A percentile compares a stretch with the other conserved stretches of the same genome.
phyloP scores from a whole-genome alignment of 164 flowering plant genomes.

The Tetrastigma voinierianum region DNA sequence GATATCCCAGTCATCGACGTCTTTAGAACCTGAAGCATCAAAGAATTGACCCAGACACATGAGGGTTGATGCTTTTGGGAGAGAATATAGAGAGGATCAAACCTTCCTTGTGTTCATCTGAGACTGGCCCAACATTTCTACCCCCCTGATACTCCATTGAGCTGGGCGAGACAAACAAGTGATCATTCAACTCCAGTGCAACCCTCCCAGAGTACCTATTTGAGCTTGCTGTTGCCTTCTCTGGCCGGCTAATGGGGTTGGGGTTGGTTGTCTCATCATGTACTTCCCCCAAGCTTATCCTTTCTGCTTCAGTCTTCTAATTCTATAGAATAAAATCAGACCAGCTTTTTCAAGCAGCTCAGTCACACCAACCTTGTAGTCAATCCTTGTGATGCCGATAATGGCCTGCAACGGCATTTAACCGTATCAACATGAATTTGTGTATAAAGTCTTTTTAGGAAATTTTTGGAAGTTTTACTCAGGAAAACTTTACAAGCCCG shows the following conservation, averaged over 20 bases:
- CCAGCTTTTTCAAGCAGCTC: constrained; percentile 76
- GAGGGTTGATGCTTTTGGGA: constrained; percentile 61
- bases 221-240: constrained; percentile 51
- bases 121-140: constrained; percentile 49
- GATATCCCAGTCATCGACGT: constrained; percentile 88
- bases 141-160: constrained; percentile 58
- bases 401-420: constrained; percentile 53
- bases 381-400: constrained; percentile 60
- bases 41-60: constrained; percentile 82
- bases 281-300: constrained; percentile 29
- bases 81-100: constrained; percentile 46
- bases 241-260: constrained; percentile 38
- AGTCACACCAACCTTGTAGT: constrained; percentile 70
- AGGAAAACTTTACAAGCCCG: neutral
- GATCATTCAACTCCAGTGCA: constrained; percentile 54
- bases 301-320: constrained; percentile 48
- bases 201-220: constrained; percentile 49
- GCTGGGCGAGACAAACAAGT: constrained; percentile 58
- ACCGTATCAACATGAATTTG: constrained; percentile 1
- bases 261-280: constrained; percentile 38
- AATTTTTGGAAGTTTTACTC: no score
- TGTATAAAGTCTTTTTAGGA: no score
- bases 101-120: constrained; percentile 46
- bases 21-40: constrained; percentile 81
- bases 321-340: constrained; percentile 48